Percentiles rank a stretch among this genome's conserved stretches.
These are phyloP conservation scores for Thielaviopsis populi DNA, from an alignment of 2,329 filamentous ascomycete genomes.

Conservation along the genomic window DNA sequence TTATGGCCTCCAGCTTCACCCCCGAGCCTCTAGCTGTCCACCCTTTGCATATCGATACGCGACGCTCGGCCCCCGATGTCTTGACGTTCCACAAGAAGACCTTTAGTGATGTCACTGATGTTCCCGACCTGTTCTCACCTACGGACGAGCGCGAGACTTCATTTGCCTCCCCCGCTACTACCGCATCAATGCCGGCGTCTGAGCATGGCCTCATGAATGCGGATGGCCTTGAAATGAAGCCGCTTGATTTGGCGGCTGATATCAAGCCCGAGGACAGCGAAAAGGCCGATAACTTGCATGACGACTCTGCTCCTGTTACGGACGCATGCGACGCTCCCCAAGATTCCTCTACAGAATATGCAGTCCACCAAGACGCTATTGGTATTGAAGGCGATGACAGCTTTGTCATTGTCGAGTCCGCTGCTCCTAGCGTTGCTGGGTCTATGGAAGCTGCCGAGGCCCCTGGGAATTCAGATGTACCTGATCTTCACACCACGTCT, in stretches of 20 bases:
- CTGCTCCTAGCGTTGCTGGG: not conserved
- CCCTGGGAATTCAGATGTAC: not conserved
- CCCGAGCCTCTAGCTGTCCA: not conserved
- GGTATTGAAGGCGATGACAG: constrained; percentile 3
- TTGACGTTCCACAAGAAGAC: constrained; percentile 15
- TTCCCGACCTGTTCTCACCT: constrained; percentile 13
- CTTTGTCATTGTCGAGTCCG: not conserved
- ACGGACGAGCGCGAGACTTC: constrained; percentile 11
- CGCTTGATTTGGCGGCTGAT: constrained; percentile 8
- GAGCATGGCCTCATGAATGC: not conserved
- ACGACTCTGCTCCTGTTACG: not conserved
- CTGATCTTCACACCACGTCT: not conserved
- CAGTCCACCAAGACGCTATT: not conserved
- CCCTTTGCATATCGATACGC: constrained; percentile 6
- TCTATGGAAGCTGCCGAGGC: not conserved
- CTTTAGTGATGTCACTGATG: constrained; percentile 10
- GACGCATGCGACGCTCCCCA: not conserved
- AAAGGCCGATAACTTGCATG: not conserved
- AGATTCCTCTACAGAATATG: not conserved
- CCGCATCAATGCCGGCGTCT: constrained; percentile 5
- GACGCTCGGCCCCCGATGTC: not conserved
- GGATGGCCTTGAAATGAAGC: constrained; percentile 10
- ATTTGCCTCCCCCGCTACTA: constrained; percentile 16
- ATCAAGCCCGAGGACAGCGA: not conserved
- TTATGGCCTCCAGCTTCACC: constrained; percentile 3